Conservation (phyloP, 2,329 filamentous ascomycete species). For the Aspergillus ibericus region DNA sequence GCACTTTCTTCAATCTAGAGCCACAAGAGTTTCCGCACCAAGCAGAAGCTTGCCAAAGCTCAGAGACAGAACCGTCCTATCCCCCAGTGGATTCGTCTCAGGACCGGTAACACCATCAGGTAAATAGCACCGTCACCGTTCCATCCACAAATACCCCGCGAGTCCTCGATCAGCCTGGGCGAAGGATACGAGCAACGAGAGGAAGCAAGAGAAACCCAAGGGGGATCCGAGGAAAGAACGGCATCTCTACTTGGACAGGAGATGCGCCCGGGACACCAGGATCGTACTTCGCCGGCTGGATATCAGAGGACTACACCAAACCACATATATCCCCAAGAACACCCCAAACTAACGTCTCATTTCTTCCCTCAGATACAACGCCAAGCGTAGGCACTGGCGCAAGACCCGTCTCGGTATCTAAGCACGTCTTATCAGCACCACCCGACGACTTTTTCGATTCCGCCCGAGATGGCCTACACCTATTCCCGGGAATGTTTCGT, state of each 20-base stretch:
- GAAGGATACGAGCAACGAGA: not conserved
- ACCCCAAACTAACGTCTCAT: slow-evolving; percentile 15
- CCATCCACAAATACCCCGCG: slow-evolving; percentile 10
- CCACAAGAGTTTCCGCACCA: slow-evolving; percentile 99
- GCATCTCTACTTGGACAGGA: not conserved
- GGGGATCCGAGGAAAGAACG: not conserved
- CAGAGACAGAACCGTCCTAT: slow-evolving; percentile 99
- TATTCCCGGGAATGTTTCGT: slow-evolving; percentile 24
- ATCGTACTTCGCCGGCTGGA: not conserved
- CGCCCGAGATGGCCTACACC: slow-evolving; percentile 31
- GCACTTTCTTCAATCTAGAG: slow-evolving; percentile 58
- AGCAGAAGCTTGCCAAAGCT: slow-evolving; percentile 99
- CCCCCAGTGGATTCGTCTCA: slow-evolving; percentile 98
- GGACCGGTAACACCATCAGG: slow-evolving; percentile 99
- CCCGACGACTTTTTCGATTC: slow-evolving; percentile 43
- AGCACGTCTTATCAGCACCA: slow-evolving; percentile 40
- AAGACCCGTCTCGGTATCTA: slow-evolving; percentile 99
- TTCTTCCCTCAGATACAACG: slow-evolving; percentile 79
- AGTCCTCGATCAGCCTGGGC: not conserved
- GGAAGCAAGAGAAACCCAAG: not conserved
- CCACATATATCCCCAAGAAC: not conserved
- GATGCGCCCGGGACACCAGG: not conserved
- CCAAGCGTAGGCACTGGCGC: slow-evolving; percentile 99
- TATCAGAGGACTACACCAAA: not conserved
- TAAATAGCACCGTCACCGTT: slow-evolving; percentile 55